Base-by-base conservation (phyloP, 2,329 filamentous ascomycete species). In the Hymenotorrendiella dingleyae region DNA sequence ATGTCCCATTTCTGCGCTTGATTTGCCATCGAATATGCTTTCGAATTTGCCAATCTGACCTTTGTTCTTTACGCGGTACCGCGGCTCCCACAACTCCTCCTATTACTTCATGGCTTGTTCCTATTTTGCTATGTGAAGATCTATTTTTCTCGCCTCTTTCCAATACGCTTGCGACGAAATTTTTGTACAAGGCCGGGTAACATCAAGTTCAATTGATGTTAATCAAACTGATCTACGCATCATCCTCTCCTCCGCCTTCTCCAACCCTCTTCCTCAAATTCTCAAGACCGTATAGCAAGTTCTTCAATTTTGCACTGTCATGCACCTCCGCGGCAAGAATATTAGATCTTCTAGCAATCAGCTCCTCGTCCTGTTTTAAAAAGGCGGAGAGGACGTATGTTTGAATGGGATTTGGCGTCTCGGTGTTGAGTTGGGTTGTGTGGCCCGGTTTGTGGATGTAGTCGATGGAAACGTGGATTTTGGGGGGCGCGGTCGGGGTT, bases 381-480 rank as follows among this genome's bases (percentile, higher is more conserved):
- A 51, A 51, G 19, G 22, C 28, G 21, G 19, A 32, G n/a, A 24
- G 27, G 9, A 30, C 32, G 12, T 53, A 54, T 2, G 34, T 33
- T 19, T 43, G 40, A 10, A 55, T 28, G 9, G 48, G 34, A 12
- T 37, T 40, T 8, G 10, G 14, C n/a, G 28, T 12, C 59, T 29
- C n/a, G 14, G 10, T n/a, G 20, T 28, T 12, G n/a, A 55, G 62
- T 36, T 64, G 59, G 23, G 65, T 67, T 4, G 64, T 73, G n/a
- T 73, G 77, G 11, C 67, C 67, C 24, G 68, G 54, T 40, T 70
- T 62, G 49, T 77, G 74, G 40, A 75, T 56, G 28, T 66, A 67
- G 54, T 81, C 78, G 36, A 78, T 61, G 1, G 76, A 75, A 27
- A 79, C 65, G 14, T 61, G 39, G 19, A 75, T 39, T n/a, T n/a